These are phyloP conservation scores for Talinum fruticosum DNA, from an alignment of 148 eudicot genomes.

Conservation along the genomic window DNA sequence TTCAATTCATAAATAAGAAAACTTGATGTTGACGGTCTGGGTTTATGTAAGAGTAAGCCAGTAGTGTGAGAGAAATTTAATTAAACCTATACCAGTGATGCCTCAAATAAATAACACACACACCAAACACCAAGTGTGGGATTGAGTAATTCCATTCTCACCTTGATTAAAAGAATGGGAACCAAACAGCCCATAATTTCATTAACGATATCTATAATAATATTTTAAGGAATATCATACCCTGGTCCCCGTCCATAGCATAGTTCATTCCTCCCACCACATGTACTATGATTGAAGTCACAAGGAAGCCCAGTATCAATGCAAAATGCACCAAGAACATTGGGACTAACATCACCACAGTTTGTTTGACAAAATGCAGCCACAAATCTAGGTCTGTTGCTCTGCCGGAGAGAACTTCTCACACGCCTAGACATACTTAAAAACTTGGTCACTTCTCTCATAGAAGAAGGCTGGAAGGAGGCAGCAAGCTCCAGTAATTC, in stretches of 20 bases:
- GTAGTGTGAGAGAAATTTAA: no score
- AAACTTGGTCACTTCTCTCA: conserved; percentile 61
- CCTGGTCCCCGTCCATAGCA: conserved; percentile 99
- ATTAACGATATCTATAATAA: background rate
- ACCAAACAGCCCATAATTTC: no score
- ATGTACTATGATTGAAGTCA: conserved; percentile 92
- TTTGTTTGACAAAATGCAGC: conserved; percentile 94
- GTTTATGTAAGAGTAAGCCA: no score
- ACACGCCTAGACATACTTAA: conserved; percentile 65
- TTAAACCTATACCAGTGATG: no score
- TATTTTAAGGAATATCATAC: conserved; percentile 33
- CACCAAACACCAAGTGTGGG: no score
- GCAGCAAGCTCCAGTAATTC: conserved; percentile 78
- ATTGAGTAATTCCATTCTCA: no score
- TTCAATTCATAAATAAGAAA: no score
- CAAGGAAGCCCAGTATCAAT: conserved; percentile 83
- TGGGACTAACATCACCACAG: conserved; percentile 98
- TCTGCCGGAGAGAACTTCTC: conserved; percentile 64
- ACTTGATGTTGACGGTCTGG: no score
- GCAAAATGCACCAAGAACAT: conserved; percentile 93
- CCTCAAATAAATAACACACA: no score
- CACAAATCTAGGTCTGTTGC: conserved; percentile 70
- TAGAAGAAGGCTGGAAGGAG: conserved; percentile 62
- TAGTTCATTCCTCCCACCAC: conserved; percentile 90
- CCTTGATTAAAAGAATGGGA: no score